Base-by-base conservation (phyloP, 2,329 filamentous ascomycete genomes). In the Dendrostoma leiphaemia region DNA sequence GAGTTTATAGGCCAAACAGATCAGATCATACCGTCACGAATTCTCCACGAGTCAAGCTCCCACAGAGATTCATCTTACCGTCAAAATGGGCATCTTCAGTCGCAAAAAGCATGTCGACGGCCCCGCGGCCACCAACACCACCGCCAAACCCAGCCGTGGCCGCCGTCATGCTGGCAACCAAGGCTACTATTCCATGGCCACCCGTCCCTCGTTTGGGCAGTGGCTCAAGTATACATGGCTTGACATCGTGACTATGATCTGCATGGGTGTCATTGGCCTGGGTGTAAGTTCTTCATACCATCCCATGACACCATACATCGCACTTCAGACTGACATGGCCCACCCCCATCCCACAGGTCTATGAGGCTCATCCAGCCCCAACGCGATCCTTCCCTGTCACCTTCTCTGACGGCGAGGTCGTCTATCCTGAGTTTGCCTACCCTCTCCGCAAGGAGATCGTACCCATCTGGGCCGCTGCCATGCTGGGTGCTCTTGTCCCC, bases 351-450 rank as follows among this genome's bases (percentile, higher is more conserved):
- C n/a, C n/a, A n/a, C 49, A 84, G 81, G 73, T 85, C 52, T 88
- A 88, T 70, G 72, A 79, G 59, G 84, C 85, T 3, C 74, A 81
- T 15, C 87, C 87, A 0, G 85, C 85, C 0, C 83, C 86, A 0
- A 82, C 79, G 6, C 79, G 86, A n/a, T 88, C 84, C 9, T 90
- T 90, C 65, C 79, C 87, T 32, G 78, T 90, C 38, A 80, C 77
- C 44, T 89, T 88, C 63, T 68, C 75, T 28, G 81, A 89, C 61
- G 84, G 85, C 56, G 82, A 89, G 64, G 75, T 90, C 38, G 84
- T 90, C 43, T 81, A 85, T 60, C 87, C 88, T 0, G 66, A 89
- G 56, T 89, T 89, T 60, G 86, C 85, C 26, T 90, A 89, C 64
- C 86, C 87, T 1, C 69, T 88, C 23, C 83, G 87, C 57, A 81